Conservation (phyloP, 345 rosid species). For the Acer campestre region DNA sequence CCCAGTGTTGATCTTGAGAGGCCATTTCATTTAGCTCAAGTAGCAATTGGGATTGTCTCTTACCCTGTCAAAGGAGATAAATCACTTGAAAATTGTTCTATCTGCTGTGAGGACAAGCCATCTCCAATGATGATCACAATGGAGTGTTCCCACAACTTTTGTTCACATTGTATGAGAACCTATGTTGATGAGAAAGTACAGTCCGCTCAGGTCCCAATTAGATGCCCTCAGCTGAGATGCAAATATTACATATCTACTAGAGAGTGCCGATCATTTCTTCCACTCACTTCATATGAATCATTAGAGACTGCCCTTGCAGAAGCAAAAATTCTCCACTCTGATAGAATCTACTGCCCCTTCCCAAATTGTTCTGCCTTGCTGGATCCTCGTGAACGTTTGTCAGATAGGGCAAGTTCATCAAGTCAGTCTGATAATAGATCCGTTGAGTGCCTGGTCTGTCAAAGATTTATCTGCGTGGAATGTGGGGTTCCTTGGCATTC, state of each 20-base stretch:
- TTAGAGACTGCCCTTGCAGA: conserved; percentile 68
- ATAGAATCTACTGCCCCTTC: conserved; percentile 85
- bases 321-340: conserved; percentile 55
- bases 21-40: conserved; percentile 70
- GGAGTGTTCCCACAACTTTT: conserved; percentile 91
- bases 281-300: conserved; percentile 57
- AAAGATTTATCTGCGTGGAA: conserved; percentile 80
- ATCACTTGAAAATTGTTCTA: conserved; percentile 62
- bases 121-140: conserved; percentile 70
- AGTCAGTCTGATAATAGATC: conserved; percentile 68
- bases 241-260: conserved; percentile 59
- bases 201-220: conserved; percentile 77
- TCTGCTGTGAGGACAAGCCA: conserved; percentile 90
- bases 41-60: conserved; percentile 79
- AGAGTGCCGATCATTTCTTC: conserved; percentile 79
- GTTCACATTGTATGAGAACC: conserved; percentile 93
- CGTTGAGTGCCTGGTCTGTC: conserved; percentile 86
- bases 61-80: conserved; percentile 42
- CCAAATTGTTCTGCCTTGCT: conserved; percentile 79
- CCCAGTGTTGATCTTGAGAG: conserved; percentile 56
- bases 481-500: conserved; percentile 98
- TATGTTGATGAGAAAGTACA: conserved; percentile 81
- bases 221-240: conserved; percentile 90
- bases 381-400: conserved; percentile 72
- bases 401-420: conserved; percentile 77